Percentiles rank a stretch among this genome's conserved stretches.
Conservation (phyloP, 2,329 filamentous ascomycete species). For the Arthrocladium fulminans region DNA sequence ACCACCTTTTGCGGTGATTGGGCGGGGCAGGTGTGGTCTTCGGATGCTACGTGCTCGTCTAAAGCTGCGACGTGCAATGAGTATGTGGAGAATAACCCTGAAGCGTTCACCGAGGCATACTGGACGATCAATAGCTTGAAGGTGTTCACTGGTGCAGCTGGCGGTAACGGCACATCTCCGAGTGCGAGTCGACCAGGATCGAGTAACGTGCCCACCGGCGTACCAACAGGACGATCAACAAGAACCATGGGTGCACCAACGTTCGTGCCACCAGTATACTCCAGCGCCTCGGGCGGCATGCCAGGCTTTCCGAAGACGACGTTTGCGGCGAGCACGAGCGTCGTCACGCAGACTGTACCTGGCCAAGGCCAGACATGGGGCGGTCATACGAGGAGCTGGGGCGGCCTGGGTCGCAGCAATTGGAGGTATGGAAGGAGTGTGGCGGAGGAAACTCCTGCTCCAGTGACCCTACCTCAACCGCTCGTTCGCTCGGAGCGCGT, state of each 20-base stretch:
- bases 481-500: not conserved
- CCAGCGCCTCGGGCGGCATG: not conserved
- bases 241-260: not conserved
- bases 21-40: constrained; percentile 63
- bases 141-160: not conserved
- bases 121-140: constrained; percentile 8
- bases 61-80: constrained; percentile 58
- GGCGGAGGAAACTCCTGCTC: not conserved
- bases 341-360: not conserved
- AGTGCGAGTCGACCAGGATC: not conserved
- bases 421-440: not conserved
- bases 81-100: constrained; percentile 63
- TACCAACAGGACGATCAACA: too few relatives aligned
- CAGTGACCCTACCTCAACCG: not conserved
- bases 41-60: constrained; percentile 49
- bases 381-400: not conserved
- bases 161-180: not conserved
- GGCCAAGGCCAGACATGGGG: not conserved
- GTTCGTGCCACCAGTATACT: not conserved
- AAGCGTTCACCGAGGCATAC: constrained; percentile 55
- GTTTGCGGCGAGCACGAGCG: not conserved
- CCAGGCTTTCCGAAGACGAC: not conserved
- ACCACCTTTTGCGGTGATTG: constrained; percentile 82
- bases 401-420: not conserved
- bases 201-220: not conserved